A percentile compares a stretch with the other conserved stretches of the same genome.
Evolutionary conservation across 176 grass and related monocot species (phyloP).

Genomic region (Bolboschoenus planiculmis): DNA sequence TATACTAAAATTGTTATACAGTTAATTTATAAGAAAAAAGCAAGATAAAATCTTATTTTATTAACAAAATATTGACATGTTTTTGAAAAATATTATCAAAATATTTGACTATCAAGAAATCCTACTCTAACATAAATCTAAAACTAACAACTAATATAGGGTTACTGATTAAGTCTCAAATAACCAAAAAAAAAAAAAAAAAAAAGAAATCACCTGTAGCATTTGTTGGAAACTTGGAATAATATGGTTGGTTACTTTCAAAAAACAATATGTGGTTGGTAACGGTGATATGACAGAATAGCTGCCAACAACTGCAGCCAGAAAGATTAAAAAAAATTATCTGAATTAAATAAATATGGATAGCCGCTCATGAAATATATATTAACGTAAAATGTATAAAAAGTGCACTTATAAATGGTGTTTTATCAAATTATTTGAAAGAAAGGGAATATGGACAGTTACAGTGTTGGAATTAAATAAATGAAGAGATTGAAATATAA

Average conservation of each 20-base stretch:
- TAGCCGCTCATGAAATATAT: not conserved
- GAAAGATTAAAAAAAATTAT: not conserved
- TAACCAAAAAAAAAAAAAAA: not conserved
- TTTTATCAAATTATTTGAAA: not conserved
- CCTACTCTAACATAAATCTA: not conserved
- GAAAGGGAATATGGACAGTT: not conserved
- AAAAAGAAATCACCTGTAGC: not conserved
- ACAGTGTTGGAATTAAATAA: too few relatives aligned
- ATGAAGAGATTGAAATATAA: too few relatives aligned
- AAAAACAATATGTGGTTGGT: too few relatives aligned
- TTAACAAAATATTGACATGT: too few relatives aligned
- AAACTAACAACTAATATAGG: not conserved
- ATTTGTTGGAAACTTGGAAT: too few relatives aligned
- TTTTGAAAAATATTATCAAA: too few relatives aligned
- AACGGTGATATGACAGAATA: not conserved
- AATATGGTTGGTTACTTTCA: constrained; percentile 9
- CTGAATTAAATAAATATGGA: not conserved
- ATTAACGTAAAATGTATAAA: not conserved
- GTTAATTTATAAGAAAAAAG: too few relatives aligned
- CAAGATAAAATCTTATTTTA: too few relatives aligned
- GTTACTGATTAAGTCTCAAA: not conserved
- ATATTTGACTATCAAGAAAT: too few relatives aligned
- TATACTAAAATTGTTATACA: too few relatives aligned
- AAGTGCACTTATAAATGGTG: not conserved
- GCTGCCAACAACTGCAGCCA: not conserved